Percentiles rank a stretch among this genome's conserved stretches.
phyloP scores from a whole-genome alignment of 495 filamentous ascomycete species.

The Penicillium ucsense region DNA sequence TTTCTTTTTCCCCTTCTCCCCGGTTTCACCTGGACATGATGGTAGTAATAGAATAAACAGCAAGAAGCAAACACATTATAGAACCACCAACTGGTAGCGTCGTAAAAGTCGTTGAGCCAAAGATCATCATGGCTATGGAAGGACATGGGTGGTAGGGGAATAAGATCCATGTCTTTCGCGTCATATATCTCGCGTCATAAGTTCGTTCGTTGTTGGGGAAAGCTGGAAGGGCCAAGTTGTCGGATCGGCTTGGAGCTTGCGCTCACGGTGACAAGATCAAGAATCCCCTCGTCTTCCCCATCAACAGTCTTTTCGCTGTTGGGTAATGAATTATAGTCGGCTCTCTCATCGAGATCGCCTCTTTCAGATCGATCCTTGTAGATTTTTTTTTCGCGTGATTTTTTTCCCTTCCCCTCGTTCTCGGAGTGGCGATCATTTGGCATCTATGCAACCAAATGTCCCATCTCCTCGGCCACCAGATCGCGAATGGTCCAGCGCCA shows the following conservation, averaged over 20 bases:
- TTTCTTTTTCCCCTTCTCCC: too few species aligned
- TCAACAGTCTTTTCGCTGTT: background rate
- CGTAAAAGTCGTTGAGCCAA: conserved; percentile 14
- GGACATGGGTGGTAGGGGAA: too few species aligned
- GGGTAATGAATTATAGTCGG: background rate
- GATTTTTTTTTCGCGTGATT: background rate
- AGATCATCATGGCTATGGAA: conserved; percentile 14
- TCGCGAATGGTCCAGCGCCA: conserved; percentile 51
- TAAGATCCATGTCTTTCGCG: too few species aligned
- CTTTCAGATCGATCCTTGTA: too few species aligned
- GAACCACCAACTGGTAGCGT: background rate
- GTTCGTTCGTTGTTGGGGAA: conserved; percentile 8
- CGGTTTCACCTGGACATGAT: too few species aligned
- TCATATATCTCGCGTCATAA: conserved; percentile 14
- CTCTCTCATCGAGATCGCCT: background rate
- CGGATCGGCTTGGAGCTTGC: too few species aligned
- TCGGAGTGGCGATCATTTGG: too few species aligned
- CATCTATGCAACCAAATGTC: background rate
- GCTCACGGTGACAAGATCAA: too few species aligned
- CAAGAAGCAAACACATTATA: background rate
- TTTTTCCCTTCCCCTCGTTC: background rate
- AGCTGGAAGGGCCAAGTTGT: too few species aligned
- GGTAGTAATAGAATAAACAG: too few species aligned
- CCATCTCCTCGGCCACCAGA: conserved; percentile 24
- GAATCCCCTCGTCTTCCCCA: background rate